Percentiles rank a stretch among this genome's conserved stretches.
Conservation (phyloP, 306 rosid species). For the Trifolium fragiferum region DNA sequence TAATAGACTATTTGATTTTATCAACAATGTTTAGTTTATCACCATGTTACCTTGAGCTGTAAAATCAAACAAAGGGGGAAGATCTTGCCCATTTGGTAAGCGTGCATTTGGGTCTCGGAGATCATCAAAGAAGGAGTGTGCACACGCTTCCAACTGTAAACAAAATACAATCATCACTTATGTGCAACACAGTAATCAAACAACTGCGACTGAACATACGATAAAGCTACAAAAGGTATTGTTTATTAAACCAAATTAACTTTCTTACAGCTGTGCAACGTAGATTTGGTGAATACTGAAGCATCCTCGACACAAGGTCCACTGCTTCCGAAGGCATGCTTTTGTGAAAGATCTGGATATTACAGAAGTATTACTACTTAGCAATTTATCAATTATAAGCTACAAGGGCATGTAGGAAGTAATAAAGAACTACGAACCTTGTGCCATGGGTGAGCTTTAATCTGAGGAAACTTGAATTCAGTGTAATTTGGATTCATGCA, state of each 20-base stretch:
- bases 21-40: not conserved
- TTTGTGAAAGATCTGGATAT: conserved; percentile 77
- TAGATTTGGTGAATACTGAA: conserved; percentile 93
- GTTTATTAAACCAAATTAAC: conserved; percentile 13
- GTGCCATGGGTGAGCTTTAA: conserved; percentile 98
- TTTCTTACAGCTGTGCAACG: conserved; percentile 91
- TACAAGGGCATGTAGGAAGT: not conserved
- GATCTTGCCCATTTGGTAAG: conserved; percentile 75
- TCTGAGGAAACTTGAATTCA: conserved; percentile 93
- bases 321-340: conserved; percentile 83
- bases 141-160: conserved; percentile 90
- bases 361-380: conserved; percentile 3
- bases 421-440: conserved; percentile 61
- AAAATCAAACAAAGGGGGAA: conserved; percentile 86
- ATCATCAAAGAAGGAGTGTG: conserved; percentile 90
- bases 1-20: not conserved
- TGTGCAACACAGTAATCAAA: not conserved
- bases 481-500: conserved; percentile 97
- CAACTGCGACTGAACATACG: not conserved
- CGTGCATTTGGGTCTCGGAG: conserved; percentile 71
- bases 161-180: conserved; percentile 11
- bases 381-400: not conserved
- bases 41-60: conserved; percentile 75
- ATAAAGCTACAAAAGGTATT: not conserved
- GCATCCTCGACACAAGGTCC: conserved; percentile 92